A percentile compares a stretch with the other conserved stretches of the same genome.
Evolutionary conservation across 768 basidiomycete species (phyloP).

Genomic region (Hortiboletus flavorubellus): DNA sequence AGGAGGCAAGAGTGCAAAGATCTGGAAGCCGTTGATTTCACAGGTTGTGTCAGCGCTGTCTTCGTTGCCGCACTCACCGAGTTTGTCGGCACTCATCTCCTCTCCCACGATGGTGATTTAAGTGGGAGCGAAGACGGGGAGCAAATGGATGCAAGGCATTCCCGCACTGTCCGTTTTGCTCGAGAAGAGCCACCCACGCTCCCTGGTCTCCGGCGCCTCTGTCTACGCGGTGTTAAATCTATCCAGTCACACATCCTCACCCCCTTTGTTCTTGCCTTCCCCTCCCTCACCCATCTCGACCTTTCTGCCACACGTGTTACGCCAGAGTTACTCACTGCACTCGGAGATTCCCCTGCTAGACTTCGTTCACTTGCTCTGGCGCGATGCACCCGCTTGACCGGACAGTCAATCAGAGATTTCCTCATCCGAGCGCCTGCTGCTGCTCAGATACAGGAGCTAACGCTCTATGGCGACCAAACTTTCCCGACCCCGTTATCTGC

Average conservation of each 20-base stretch:
- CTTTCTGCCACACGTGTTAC: conserved; percentile 84
- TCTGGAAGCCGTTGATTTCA: conserved; percentile 87
- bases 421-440: conserved; percentile 67
- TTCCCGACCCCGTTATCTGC: conserved; percentile 69
- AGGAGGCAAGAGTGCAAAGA: conserved; percentile 70
- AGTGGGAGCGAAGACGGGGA: conserved; percentile 43
- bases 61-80: conserved; percentile 85
- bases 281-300: conserved; percentile 85
- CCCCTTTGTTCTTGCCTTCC: conserved; percentile 77
- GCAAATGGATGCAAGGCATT: conserved; percentile 28
- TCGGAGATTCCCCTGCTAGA: conserved; percentile 66
- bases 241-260: conserved; percentile 64
- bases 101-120: conserved; percentile 39
- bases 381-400: conserved; percentile 80
- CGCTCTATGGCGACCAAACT: conserved; percentile 86
- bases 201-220: conserved; percentile 71
- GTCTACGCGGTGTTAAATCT: conserved; percentile 79
- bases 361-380: conserved; percentile 81
- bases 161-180: conserved; percentile 33
- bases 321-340: conserved; percentile 65
- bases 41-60: conserved; percentile 89
- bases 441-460: conserved; percentile 65
- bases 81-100: conserved; percentile 69
- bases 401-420: conserved; percentile 72
- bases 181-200: conserved; percentile 55